A percentile compares a stretch with the other conserved stretches of the same genome.
Evolutionary conservation across 1,284 basidiomycete species (phyloP).

Genomic region (Malassezia obtusa): DNA sequence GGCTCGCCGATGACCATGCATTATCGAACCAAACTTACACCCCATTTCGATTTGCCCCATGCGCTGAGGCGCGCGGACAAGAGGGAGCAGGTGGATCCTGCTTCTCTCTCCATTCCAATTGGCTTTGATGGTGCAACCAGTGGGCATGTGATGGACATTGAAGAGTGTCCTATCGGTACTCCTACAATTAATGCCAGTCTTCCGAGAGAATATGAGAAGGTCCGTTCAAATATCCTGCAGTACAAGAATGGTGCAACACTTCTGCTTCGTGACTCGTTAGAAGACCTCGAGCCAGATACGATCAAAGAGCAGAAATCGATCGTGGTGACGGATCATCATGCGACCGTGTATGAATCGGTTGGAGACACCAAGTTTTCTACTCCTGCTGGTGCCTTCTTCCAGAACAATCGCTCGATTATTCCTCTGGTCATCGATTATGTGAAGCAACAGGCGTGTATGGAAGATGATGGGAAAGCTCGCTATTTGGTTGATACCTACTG

Average conservation of each 20-base stretch:
- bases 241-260: slow-evolving; percentile 86
- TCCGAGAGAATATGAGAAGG: slow-evolving; percentile 57
- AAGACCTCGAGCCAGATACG: slow-evolving; percentile 20
- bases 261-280: slow-evolving; percentile 76
- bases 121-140: slow-evolving; percentile 79
- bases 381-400: slow-evolving; percentile 74
- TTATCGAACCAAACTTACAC: slow-evolving; percentile 94
- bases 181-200: slow-evolving; percentile 66
- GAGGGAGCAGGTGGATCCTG: slow-evolving; percentile 29
- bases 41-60: slow-evolving; percentile 79
- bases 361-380: slow-evolving; percentile 76
- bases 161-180: slow-evolving; percentile 91
- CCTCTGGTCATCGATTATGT: slow-evolving; percentile 73
- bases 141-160: slow-evolving; percentile 77
- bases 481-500: slow-evolving; percentile 48
- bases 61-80: slow-evolving; percentile 40
- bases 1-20: slow-evolving; percentile 76
- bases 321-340: slow-evolving; percentile 67
- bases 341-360: slow-evolving; percentile 71
- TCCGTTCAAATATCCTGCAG: slow-evolving; percentile 65
- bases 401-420: slow-evolving; percentile 93
- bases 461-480: slow-evolving; percentile 8
- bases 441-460: slow-evolving; percentile 41
- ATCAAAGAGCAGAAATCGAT: slow-evolving; percentile 22
- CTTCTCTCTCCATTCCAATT: slow-evolving; percentile 63